Evolutionary conservation across 2,329 filamentous ascomycete genomes (phyloP).

Genomic region (Ustulina deusta): DNA sequence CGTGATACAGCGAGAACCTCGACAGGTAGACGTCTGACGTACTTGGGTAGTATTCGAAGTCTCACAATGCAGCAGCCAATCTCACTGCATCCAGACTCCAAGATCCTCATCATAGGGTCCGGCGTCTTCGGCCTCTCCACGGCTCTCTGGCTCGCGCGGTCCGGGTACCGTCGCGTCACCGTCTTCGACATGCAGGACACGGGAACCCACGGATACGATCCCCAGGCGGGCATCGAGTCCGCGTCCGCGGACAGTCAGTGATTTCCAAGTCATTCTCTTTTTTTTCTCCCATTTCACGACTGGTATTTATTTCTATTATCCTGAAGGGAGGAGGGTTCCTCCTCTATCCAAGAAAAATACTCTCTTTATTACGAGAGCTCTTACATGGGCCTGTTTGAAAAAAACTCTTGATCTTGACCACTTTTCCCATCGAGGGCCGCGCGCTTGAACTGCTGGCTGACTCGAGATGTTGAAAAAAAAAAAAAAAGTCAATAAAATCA

Average conservation of each 20-base stretch:
- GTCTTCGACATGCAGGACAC: constrained; percentile 62
- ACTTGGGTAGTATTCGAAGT: background rate
- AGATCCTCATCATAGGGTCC: constrained; percentile 56
- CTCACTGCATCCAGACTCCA: constrained; percentile 33
- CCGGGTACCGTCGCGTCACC: constrained; percentile 61
- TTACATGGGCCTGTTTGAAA: too few relatives aligned
- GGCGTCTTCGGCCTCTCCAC: constrained; percentile 58
- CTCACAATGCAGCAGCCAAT: background rate
- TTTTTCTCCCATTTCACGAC: background rate
- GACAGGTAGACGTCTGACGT: background rate
- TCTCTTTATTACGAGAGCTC: background rate
- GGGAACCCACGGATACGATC: constrained; percentile 56
- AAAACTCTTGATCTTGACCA: too few relatives aligned
- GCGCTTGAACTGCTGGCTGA: too few relatives aligned
- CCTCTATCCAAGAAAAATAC: background rate
- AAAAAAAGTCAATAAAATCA: constrained; percentile 58
- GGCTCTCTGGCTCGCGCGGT: constrained; percentile 57
- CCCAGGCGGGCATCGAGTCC: constrained; percentile 53
- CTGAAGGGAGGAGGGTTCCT: background rate
- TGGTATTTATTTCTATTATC: background rate
- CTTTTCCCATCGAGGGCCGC: too few relatives aligned
- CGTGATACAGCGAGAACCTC: background rate
- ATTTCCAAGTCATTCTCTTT: background rate
- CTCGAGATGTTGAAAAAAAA: background rate
- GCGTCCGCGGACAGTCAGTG: constrained; percentile 51